Evolutionary conservation across 2,329 filamentous ascomycete species (phyloP), one percentile per base, ranked within the genome.

Genomic region (Fusarium pilosicola): DNA sequence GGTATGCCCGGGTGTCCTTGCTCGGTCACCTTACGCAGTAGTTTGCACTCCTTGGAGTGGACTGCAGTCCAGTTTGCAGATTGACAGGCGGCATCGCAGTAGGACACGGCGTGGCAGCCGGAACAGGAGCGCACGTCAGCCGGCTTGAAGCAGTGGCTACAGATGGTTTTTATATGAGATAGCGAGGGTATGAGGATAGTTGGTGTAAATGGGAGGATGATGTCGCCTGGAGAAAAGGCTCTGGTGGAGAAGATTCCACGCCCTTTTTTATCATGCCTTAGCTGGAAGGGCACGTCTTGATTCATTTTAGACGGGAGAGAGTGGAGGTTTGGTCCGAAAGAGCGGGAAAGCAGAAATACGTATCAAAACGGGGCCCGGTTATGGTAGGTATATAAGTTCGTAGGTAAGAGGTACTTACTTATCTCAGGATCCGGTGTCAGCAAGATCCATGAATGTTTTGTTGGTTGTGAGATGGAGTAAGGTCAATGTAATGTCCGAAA

Each of bases 71-170:
- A 91, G 77, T 88, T 85, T 5, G 84, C 81, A 30, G 82, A 81
- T 80, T 92, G 90, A 80, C 90, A 92, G 10, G 77, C 72, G 13
- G 81, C 63, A 57, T 83, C 82, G 81, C 90, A 92, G 83, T 92
- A 92, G 32, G 82, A 84, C 7, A 85, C 84, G 4, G 85, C 82
- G 34, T 82, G 85, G 81, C 90, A 92, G 55, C 83, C 86, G 1
- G 86, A 85, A 80, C 90, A 92, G 28, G 84, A 82, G 46, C 77
- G 77, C 30, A 77, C 76, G 38, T 62, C 63, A 49, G 76, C 74
- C 34, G 74, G 60, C 42, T 71, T 74, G 34, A 89, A 82, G 79
- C 88, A 90, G 81, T 85, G 80, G 70, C 84, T 84, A 82, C 89
- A 91, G 38, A 85, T 82, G 22, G 77, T 73, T 7, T 76, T 56